Evolutionary conservation across 2,329 filamentous ascomycete species (phyloP), one percentile per base, ranked within the genome.

Genomic region (Fusarium sp.): DNA sequence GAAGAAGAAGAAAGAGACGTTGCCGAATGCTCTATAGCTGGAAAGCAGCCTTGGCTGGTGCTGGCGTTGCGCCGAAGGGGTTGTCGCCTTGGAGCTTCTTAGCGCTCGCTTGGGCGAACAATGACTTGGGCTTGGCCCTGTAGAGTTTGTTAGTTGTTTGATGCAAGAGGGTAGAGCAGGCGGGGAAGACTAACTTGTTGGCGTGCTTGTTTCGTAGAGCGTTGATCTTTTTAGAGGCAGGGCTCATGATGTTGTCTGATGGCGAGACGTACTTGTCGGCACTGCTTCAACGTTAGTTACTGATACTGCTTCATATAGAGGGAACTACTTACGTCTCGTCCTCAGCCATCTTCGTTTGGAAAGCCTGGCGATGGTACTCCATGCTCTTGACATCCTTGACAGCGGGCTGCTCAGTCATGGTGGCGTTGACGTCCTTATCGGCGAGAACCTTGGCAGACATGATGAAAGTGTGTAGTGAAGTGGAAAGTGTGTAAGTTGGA

Each of bases 231-330:
- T 92, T 90, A 20, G 90, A 92, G 80, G 92, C 94, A 37, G 93
- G 93, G 74, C 91, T 94, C 90, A 94, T 92, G 84, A 97, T 94
- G 81, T 89, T 90, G 80, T 97, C 93, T n/a, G 92, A 94, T 4
- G 93, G 93, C 20, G 92, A 94, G 78, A 94, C 85, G 81, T 94
- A 95, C 72, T 86, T 83, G 74, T 85, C 82, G 47, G 80, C 75
- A 54, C 82, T 81, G 72, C 55, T 21, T 43, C 12, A 47, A 28
- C 37, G 65, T 75, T 42, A 75, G 59, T 27, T 10, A 47, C 20
- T 23, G 13, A n/a, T 28, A n/a, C 16, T 21, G 7, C 11, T 10
- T 27, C 9, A 10, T 30, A 20, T 20, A 21, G 4, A 11, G 5
- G n/a, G 12, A 34, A 7, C 41, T 37, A 49, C 88, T 72, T 84